Percentiles rank a stretch among this genome's conserved stretches.
Conservation (phyloP, 345 rosid genomes). For the Eucalyptus regnans region DNA sequence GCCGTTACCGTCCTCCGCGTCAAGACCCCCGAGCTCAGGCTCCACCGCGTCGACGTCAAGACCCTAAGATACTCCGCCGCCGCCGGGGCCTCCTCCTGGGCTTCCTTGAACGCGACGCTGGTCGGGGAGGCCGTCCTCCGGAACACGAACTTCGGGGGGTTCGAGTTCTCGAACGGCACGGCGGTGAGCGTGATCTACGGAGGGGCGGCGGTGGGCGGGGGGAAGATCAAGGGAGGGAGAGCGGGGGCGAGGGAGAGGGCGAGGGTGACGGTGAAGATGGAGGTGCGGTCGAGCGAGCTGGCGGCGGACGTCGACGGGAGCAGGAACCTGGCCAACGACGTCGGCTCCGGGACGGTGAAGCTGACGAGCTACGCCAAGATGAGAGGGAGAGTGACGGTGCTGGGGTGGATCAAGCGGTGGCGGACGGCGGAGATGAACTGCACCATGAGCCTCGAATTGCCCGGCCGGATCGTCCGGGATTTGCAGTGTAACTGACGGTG, state of each 20-base stretch:
- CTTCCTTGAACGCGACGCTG: conserved; percentile 26
- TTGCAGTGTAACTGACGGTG: conserved; percentile 1
- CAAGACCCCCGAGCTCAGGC: conserved; percentile 12
- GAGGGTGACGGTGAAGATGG: conserved; percentile 10
- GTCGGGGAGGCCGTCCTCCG: conserved; percentile 15
- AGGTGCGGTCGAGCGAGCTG: conserved; percentile 17
- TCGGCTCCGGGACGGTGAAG: conserved; percentile 25
- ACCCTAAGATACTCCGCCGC: conserved; percentile 7
- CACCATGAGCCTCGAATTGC: conserved; percentile 14
- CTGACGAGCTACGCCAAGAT: conserved; percentile 20
- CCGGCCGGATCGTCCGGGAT: neutral
- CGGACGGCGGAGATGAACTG: conserved; percentile 28
- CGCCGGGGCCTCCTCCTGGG: neutral
- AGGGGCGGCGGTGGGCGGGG: conserved; percentile 17
- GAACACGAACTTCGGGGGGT: conserved; percentile 38
- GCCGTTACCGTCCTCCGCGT: conserved; percentile 17
- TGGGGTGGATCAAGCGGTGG: conserved; percentile 9
- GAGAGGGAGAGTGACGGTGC: conserved; percentile 22
- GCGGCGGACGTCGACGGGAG: neutral
- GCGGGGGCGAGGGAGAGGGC: conserved; percentile 22
- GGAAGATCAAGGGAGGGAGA: conserved; percentile 4
- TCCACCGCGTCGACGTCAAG: neutral
- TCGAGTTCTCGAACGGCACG: conserved; percentile 10
- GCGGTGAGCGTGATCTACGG: conserved; percentile 10
- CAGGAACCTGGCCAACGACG: conserved; percentile 7